Base-by-base conservation (phyloP, 192 early-diverging fungal genomes). In the Funneliformis mosseae region DNA sequence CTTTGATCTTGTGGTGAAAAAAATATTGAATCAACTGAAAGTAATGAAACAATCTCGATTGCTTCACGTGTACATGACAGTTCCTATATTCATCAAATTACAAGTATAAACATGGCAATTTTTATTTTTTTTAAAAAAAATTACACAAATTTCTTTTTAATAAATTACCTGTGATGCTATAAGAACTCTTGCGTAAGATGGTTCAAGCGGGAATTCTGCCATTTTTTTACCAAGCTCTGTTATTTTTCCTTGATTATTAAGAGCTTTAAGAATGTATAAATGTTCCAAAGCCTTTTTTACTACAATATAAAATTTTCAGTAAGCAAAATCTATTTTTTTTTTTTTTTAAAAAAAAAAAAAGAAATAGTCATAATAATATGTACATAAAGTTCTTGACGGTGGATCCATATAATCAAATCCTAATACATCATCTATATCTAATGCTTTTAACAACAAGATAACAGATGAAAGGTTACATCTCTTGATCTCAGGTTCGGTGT, bases 331-430 rank as follows among this genome's bases (percentile, higher is more conserved):
- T 39, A 43, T 70, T 8, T 38, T 38, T 1, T 21, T 5, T 11
- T 4, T 50, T n/a, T 48, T 21, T 72, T 27, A 12, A 73, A 74
- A 33, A 74, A 74, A 25, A 55, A 5, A n/a, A n/a, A n/a, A n/a
- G n/a, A n/a, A n/a, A n/a, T n/a, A n/a, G n/a, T 62, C 28, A 12
- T 25, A n/a, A n/a, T n/a, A n/a, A n/a, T 28, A 81, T 80, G 82
- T 84, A 91, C 90, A 82, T 25, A 89, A 89, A 6, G 85, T 88
- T 62, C 93, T 88, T 0, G 94, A 91, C 8, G 98, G 97, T 33
- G 91, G 89, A 80, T 99, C 97, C 91, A 99, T 94, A 84, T 94
- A 99, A 78, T 98, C 97, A 85, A 99, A 99, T 27, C 83, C 80
- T 75, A 95, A 84, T n/a, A 97, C 90, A 81, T 99, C 91, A 45